phyloP scores from a whole-genome alignment of 2,329 filamentous ascomycete species.

The Aspergillus ruber region DNA sequence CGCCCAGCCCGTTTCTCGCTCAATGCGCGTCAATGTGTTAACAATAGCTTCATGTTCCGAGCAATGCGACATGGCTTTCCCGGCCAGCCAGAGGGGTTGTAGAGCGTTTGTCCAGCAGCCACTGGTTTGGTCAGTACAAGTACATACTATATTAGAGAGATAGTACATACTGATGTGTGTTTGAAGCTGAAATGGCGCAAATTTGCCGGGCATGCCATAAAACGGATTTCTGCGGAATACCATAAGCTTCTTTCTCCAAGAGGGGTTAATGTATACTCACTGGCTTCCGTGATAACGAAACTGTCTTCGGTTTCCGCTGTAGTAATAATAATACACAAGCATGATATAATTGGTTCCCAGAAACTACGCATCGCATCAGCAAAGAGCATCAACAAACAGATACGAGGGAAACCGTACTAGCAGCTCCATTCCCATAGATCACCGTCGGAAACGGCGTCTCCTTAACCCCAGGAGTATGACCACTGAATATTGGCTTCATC shows the following conservation, averaged over 20 bases:
- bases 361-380: conserved; percentile 13
- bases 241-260: background rate
- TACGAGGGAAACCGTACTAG: conserved; percentile 13
- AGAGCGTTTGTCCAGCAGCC: conserved; percentile 42
- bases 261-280: conserved; percentile 7
- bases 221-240: conserved; percentile 27
- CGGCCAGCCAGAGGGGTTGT: conserved; percentile 45
- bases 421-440: conserved; percentile 20
- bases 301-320: conserved; percentile 23
- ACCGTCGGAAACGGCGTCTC: conserved; percentile 21
- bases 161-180: conserved; percentile 32
- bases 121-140: conserved; percentile 6
- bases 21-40: conserved; percentile 44
- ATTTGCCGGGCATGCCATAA: conserved; percentile 45
- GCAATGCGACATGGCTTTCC: conserved; percentile 41
- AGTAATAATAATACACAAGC: conserved; percentile 23
- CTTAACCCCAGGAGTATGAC: conserved; percentile 8
- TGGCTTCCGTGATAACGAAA: conserved; percentile 17
- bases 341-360: conserved; percentile 32
- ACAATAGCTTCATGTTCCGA: conserved; percentile 43
- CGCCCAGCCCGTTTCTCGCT: conserved; percentile 49
- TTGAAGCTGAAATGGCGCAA: conserved; percentile 41
- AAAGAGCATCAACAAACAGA: background rate
- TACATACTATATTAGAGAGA: background rate
- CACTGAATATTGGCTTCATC: conserved; percentile 21